Evolutionary conservation across 140 eudicot species (phyloP).

Genomic region (Erigeron philadelphicus): DNA sequence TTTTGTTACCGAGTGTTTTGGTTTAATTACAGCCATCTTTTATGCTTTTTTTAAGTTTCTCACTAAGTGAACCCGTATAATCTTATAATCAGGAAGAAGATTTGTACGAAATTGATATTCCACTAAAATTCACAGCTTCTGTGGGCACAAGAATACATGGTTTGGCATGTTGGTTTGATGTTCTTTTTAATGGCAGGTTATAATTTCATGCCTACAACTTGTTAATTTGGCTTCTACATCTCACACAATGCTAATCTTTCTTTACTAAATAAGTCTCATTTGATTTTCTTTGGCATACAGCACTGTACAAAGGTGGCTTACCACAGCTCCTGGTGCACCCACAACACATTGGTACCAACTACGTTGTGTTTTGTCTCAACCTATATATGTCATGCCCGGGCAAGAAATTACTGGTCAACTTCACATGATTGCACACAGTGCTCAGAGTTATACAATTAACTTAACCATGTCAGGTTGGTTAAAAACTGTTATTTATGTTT

Average conservation of each 20-base stretch:
- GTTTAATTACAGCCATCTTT: background rate
- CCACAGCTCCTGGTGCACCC: constrained; percentile 97
- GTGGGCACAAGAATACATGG: constrained; percentile 92
- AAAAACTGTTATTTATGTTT: background rate
- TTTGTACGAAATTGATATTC: constrained; percentile 73
- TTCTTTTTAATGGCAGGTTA: constrained; percentile 86
- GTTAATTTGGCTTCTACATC: background rate
- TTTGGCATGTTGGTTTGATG: constrained; percentile 97
- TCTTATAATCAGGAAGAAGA: constrained; percentile 71
- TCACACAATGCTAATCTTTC: background rate
- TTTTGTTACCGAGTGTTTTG: too few relatives aligned
- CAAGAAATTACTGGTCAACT: constrained; percentile 85
- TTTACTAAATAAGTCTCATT: background rate
- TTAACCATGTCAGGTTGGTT: constrained; percentile 81
- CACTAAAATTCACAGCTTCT: constrained; percentile 69
- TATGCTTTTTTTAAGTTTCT: background rate
- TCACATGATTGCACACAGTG: constrained; percentile 87
- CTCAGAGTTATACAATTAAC: constrained; percentile 84
- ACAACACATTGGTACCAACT: constrained; percentile 99
- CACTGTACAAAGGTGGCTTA: constrained; percentile 88
- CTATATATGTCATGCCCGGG: constrained; percentile 89
- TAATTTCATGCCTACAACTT: background rate
- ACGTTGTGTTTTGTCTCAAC: constrained; percentile 88
- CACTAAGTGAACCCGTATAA: background rate
- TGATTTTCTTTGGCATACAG: constrained; percentile 32